Conservation (phyloP, 2,329 filamentous ascomycete species). For the Aspergillus sp. region DNA sequence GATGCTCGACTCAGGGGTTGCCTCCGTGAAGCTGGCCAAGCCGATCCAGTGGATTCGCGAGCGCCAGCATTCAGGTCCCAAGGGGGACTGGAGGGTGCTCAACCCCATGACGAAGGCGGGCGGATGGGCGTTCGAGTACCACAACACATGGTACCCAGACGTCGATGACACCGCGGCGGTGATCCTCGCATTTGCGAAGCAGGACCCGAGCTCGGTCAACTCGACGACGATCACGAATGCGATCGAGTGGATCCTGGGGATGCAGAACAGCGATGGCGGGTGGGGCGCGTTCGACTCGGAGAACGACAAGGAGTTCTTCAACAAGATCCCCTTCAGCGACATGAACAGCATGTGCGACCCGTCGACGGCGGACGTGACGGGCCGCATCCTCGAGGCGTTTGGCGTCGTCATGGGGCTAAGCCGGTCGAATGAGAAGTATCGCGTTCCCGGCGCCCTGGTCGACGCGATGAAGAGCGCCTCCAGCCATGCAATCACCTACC, state of each 20-base stretch:
- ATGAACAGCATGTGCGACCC: conserved; percentile 42
- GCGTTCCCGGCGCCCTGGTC: no score
- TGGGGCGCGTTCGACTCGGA: conserved; percentile 43
- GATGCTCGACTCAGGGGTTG: conserved; percentile 28
- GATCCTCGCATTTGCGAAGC: conserved; percentile 32
- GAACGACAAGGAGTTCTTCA: conserved; percentile 39
- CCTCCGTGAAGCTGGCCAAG: not conserved
- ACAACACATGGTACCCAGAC: conserved; percentile 39
- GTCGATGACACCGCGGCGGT: conserved; percentile 40
- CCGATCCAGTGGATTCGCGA: conserved; percentile 22
- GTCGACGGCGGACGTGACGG: conserved; percentile 40
- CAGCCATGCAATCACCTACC: conserved; percentile 16
- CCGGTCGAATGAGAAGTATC: no score
- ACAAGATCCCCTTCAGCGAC: conserved; percentile 44
- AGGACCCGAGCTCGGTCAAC: conserved; percentile 22
- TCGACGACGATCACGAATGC: conserved; percentile 11
- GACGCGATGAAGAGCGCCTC: no score
- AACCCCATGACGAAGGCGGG: conserved; percentile 28
- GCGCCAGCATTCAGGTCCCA: conserved; percentile 29
- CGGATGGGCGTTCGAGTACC: conserved; percentile 38
- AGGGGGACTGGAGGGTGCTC: conserved; percentile 37
- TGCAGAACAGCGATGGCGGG: conserved; percentile 45
- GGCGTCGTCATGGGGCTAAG: conserved; percentile 24
- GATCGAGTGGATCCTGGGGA: conserved; percentile 37
- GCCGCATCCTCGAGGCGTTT: conserved; percentile 36